Evolutionary conservation across 2,329 filamentous ascomycete species (phyloP).

Genomic region (Septoria petroselini): DNA sequence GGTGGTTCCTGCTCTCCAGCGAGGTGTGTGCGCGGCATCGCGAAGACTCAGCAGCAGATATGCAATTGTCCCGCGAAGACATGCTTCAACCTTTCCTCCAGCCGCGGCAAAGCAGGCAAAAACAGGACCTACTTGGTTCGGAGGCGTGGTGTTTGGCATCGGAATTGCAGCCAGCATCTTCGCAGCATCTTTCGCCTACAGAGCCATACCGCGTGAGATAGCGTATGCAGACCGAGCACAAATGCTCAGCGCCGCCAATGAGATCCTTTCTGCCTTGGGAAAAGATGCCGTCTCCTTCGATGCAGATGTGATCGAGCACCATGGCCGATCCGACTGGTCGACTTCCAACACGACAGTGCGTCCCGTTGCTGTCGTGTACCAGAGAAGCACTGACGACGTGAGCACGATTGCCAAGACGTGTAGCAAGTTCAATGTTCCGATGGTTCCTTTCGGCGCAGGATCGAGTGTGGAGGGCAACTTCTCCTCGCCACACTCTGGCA

Average conservation of each 20-base stretch:
- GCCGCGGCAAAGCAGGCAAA: background rate
- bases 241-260: slow-evolving; percentile 24
- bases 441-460: slow-evolving; percentile 26
- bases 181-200: slow-evolving; percentile 1
- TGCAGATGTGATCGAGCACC: slow-evolving; percentile 26
- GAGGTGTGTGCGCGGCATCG: too few species aligned
- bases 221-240: slow-evolving; percentile 18
- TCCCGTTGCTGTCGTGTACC: slow-evolving; percentile 26
- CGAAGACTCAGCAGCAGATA: too few species aligned
- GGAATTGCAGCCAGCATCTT: slow-evolving; percentile 6
- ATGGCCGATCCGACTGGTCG: slow-evolving; percentile 26
- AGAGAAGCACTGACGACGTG: slow-evolving; percentile 22
- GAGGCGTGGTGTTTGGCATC: slow-evolving; percentile 5
- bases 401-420: slow-evolving; percentile 20
- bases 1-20: too few species aligned
- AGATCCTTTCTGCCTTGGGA: slow-evolving; percentile 14
- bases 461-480: slow-evolving; percentile 74
- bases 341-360: slow-evolving; percentile 22
- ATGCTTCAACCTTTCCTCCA: background rate
- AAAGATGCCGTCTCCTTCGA: slow-evolving; percentile 25
- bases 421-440: slow-evolving; percentile 20
- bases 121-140: slow-evolving; percentile 2
- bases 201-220: slow-evolving; percentile 1
- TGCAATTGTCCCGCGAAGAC: background rate
- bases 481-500: slow-evolving; percentile 77